These are phyloP conservation scores for Emericellopsis cladophorae DNA, from an alignment of 2,329 filamentous ascomycete species.

Conservation along the genomic window DNA sequence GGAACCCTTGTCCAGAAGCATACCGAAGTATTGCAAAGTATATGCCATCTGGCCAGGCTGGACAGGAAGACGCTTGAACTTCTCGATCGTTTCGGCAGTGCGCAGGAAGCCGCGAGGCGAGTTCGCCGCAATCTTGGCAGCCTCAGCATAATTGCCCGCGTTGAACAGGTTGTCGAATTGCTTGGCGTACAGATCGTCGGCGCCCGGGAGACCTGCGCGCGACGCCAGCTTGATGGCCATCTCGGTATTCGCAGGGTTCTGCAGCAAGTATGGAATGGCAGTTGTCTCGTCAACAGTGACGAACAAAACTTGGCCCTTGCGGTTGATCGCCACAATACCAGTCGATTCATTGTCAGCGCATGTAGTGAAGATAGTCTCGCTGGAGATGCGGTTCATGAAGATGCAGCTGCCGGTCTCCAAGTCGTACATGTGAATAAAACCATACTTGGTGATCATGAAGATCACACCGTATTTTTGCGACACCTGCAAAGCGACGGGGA, in stretches of 20 bases:
- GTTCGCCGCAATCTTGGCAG: constrained; percentile 92
- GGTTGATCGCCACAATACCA: constrained; percentile 89
- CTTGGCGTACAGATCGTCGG: constrained; percentile 82
- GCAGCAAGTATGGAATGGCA: constrained; percentile 86
- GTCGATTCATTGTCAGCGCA: constrained; percentile 71
- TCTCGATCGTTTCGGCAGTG: constrained; percentile 88
- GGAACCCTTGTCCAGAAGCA: constrained; percentile 88
- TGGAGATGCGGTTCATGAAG: constrained; percentile 99
- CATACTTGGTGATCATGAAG: constrained; percentile 96
- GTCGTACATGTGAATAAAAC: constrained; percentile 97
- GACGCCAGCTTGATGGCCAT: constrained; percentile 95
- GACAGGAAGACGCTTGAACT: constrained; percentile 77
- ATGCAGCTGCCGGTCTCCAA: constrained; percentile 90
- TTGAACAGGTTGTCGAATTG: constrained; percentile 84
- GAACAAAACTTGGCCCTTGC: constrained; percentile 91
- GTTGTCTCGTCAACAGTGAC: constrained; percentile 87
- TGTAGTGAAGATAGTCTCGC: constrained; percentile 97
- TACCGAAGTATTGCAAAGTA: constrained; percentile 94
- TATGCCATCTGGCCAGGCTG: constrained; percentile 80
- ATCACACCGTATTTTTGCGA: constrained; percentile 94
- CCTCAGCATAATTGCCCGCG: constrained; percentile 70
- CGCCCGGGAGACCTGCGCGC: constrained; percentile 82
- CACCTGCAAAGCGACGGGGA: constrained; percentile 95
- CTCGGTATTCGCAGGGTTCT: constrained; percentile 88
- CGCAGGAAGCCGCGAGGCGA: constrained; percentile 92